Evolutionary conservation across 2,329 filamentous ascomycete species (phyloP), one percentile per base, ranked within the genome.

Genomic region (Mycogone perniciosa): DNA sequence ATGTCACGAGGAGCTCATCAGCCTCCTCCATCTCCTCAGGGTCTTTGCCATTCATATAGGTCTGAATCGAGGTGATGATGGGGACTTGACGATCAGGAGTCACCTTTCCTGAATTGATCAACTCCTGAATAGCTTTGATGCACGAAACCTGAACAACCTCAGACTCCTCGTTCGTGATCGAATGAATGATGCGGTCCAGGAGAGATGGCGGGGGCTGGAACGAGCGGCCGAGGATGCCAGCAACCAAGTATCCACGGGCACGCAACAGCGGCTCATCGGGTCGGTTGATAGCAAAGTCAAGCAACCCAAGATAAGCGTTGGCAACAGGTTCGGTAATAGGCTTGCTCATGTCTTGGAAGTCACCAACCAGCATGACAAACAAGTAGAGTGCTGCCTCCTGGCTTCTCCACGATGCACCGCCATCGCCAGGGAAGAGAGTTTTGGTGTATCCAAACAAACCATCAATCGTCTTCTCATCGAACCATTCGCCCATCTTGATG

Each of bases 61-160:
- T 74, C 46, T 82, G 80, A 55, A 88, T 79, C 8, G 83, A 78
- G n/a, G 70, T 75, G 44, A 83, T 75, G 52, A 86, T 76, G 20
- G 75, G 71, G 1, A 74, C 59, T 64, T 96, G 90, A 42, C 72
- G 74, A 52, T 81, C 77, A 6, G 66, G 61, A 6, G 70, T 63
- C 3, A 78, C 71, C 74, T 74, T 62, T 68, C 77, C 65, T 66
- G 76, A 74, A 53, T 70, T 74, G 46, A 84, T 75, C 52, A 84
- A 78, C 11, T 79, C 77, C 61, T 96, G 89, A 34, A 96, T 71
- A 2, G 89, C 86, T 64, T 92, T 91, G 61, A 97, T 86, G 62
- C 89, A 95, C 20, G 92, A 85, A 13, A 96, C 91, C 66, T 93
- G 89, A 40, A 97, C 92, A 34, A 97, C 83, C 65, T 96, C 91